Evolutionary conservation across 2,329 filamentous ascomycete genomes (phyloP).

Genomic region (Fusarium tuaranense): DNA sequence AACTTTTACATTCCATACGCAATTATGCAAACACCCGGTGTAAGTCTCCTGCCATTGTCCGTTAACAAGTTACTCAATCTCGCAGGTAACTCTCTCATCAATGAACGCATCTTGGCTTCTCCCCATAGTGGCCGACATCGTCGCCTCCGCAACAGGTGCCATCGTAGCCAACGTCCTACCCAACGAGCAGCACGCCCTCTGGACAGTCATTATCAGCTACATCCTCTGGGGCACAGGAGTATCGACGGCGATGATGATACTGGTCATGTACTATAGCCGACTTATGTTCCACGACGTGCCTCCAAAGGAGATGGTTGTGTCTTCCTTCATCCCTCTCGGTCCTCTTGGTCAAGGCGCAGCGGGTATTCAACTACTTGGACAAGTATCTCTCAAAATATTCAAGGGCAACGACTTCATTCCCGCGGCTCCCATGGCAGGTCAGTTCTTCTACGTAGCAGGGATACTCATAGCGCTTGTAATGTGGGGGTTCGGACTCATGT

Average conservation of each 20-base stretch:
- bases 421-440: constrained; percentile 60
- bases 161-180: constrained; percentile 67
- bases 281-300: constrained; percentile 70
- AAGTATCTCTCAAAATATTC: constrained; percentile 51
- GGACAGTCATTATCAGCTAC: constrained; percentile 68
- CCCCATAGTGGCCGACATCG: constrained; percentile 71
- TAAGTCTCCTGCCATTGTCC: constrained; percentile 46
- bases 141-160: constrained; percentile 69
- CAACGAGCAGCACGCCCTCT: constrained; percentile 61
- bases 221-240: constrained; percentile 70
- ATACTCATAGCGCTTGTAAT: constrained; percentile 50
- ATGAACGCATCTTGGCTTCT: constrained; percentile 72
- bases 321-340: constrained; percentile 71
- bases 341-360: constrained; percentile 73
- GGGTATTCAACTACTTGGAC: constrained; percentile 58
- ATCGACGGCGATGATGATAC: constrained; percentile 63
- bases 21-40: constrained; percentile 48
- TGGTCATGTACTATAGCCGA: constrained; percentile 72
- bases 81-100: constrained; percentile 40
- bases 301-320: constrained; percentile 70
- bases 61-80: constrained; percentile 3
- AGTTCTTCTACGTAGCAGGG: constrained; percentile 67
- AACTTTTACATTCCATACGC: constrained; percentile 64
- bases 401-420: constrained; percentile 44
- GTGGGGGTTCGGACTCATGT: constrained; percentile 51